Evolutionary conservation across 2,329 filamentous ascomycete genomes (phyloP).

Genomic region (Diplodia corticola): DNA sequence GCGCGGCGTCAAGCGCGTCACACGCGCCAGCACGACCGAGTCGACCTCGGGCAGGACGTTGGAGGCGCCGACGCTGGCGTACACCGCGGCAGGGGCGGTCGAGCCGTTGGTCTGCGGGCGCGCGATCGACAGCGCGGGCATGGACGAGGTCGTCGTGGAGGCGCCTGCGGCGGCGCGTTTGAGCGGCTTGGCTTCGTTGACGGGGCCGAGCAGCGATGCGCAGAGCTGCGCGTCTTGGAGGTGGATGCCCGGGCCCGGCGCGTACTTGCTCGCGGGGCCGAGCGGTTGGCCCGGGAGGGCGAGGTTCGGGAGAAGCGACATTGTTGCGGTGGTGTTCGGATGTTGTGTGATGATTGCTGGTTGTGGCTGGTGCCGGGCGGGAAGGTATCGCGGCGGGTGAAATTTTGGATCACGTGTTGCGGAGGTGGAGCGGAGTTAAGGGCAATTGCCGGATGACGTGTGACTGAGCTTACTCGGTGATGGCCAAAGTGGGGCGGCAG

Average conservation of each 20-base stretch:
- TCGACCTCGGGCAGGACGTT: slow-evolving; percentile 81
- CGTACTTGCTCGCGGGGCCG: slow-evolving; percentile 65
- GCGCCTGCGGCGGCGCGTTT: slow-evolving; percentile 32
- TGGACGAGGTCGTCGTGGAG: slow-evolving; percentile 24
- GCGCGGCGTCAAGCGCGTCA: slow-evolving; percentile 80
- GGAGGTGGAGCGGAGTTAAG: slow-evolving; percentile 7
- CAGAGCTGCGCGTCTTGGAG: slow-evolving; percentile 72
- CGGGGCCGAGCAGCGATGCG: slow-evolving; percentile 77
- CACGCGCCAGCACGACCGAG: slow-evolving; percentile 77
- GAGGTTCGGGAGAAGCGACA: slow-evolving; percentile 45
- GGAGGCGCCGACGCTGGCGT: slow-evolving; percentile 41
- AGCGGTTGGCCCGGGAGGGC: slow-evolving; percentile 82
- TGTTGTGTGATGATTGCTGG: background rate
- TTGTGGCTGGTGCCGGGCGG: background rate
- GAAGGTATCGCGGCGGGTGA: background rate
- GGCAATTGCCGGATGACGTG: slow-evolving; percentile 18
- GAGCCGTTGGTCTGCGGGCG: slow-evolving; percentile 18
- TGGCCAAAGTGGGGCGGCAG: background rate
- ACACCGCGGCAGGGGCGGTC: background rate
- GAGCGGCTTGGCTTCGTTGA: slow-evolving; percentile 41
- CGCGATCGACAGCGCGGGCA: slow-evolving; percentile 39
- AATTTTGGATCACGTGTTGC: slow-evolving; percentile 20
- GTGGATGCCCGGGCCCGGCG: slow-evolving; percentile 81
- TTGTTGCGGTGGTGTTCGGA: slow-evolving; percentile 25
- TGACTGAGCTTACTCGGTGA: background rate